Conservation (phyloP, 2,329 filamentous ascomycete genomes). For the Ascomycota sp. region DNA sequence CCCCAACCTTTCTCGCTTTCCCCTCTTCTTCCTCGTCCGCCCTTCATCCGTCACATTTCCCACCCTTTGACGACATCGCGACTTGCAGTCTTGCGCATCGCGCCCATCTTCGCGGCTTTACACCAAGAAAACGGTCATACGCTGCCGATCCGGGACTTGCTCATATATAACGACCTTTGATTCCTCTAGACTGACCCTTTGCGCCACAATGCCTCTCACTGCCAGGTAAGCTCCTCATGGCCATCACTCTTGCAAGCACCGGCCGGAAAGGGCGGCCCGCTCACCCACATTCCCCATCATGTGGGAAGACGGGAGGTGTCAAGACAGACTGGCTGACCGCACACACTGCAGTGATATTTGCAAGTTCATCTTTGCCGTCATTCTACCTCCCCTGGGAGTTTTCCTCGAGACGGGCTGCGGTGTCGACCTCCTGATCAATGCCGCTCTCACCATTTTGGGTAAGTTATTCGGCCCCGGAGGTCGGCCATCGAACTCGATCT, state of each 20-base stretch:
- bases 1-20: background rate
- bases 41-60: background rate
- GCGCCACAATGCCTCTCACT: conserved; percentile 39
- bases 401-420: conserved; percentile 87
- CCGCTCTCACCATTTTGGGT: conserved; percentile 60
- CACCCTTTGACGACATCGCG: background rate
- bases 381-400: conserved; percentile 78
- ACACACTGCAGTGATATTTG: conserved; percentile 29
- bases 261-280: background rate
- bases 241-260: background rate
- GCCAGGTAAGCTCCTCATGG: conserved; percentile 23
- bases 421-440: conserved; percentile 79
- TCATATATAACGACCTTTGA: no score
- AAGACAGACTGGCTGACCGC: no score
- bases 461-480: conserved; percentile 6
- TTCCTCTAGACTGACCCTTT: conserved; percentile 3
- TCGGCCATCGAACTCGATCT: no score
- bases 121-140: no score
- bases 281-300: background rate
- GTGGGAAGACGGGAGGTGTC: no score
- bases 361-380: conserved; percentile 66
- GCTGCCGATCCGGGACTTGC: no score
- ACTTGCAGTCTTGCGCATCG: background rate
- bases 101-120: no score
- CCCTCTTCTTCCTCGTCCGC: background rate